These are phyloP conservation scores for Porcisia deanei DNA, from an alignment of 208 protist species.

Conservation along the genomic window DNA sequence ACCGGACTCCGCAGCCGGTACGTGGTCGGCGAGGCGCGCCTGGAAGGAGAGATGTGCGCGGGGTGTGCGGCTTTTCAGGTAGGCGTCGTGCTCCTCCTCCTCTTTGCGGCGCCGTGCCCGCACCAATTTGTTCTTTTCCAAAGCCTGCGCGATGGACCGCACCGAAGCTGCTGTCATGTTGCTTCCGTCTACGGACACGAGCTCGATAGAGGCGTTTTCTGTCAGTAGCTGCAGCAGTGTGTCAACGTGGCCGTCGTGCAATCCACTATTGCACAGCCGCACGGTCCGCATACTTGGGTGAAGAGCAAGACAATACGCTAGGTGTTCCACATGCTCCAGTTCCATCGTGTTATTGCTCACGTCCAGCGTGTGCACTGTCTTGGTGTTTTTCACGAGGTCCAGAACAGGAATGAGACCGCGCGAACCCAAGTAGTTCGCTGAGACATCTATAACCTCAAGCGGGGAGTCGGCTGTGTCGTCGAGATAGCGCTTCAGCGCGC, in stretches of 20 bases:
- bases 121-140: conserved; percentile 16
- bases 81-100: conserved; percentile 22
- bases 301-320: conserved; percentile 77
- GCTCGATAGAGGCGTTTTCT: conserved; percentile 52
- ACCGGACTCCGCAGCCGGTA: conserved; percentile 54
- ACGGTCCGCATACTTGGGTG: conserved; percentile 71
- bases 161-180: conserved; percentile 47
- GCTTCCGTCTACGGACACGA: conserved; percentile 53
- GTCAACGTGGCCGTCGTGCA: conserved; percentile 65
- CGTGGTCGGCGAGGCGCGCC: conserved; percentile 35
- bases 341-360: conserved; percentile 77
- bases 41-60: conserved; percentile 24
- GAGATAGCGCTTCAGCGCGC: conserved; percentile 53
- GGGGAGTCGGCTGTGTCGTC: conserved; percentile 33
- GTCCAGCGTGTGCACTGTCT: conserved; percentile 68
- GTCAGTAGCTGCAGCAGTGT: conserved; percentile 70
- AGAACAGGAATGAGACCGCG: conserved; percentile 82
- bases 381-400: conserved; percentile 82
- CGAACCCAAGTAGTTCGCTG: conserved; percentile 78
- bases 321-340: conserved; percentile 68
- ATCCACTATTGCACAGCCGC: conserved; percentile 51
- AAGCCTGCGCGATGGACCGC: conserved; percentile 3
- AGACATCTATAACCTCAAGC: conserved; percentile 66
- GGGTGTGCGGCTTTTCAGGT: conserved; percentile 13
- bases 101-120: conserved; percentile 16